These are phyloP conservation scores for Rhodosporidiobolus odoratus DNA, from an alignment of 768 basidiomycete genomes.

Conservation along the genomic window DNA sequence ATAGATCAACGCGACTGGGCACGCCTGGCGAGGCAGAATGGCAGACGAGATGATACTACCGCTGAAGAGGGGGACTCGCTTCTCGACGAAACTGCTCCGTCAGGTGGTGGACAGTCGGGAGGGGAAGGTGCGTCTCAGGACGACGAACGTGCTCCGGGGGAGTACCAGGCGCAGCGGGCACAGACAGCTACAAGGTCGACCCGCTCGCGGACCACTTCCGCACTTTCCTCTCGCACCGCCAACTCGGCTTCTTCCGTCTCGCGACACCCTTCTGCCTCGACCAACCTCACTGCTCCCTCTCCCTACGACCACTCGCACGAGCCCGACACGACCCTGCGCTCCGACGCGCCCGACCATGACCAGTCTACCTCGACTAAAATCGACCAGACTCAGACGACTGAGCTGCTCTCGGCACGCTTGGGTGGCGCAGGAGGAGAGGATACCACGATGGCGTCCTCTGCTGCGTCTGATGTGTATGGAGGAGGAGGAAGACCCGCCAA, in stretches of 20 bases:
- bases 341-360: not conserved
- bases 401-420: not conserved
- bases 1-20: constrained; percentile 6
- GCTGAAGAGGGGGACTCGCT: not conserved
- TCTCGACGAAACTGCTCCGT: not conserved
- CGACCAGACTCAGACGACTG: constrained; percentile 12
- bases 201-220: too few species aligned
- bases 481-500: not conserved
- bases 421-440: not conserved
- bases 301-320: not conserved
- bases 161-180: not conserved
- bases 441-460: not conserved
- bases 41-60: not conserved
- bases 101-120: not conserved
- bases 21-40: not conserved
- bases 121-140: not conserved
- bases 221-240: too few species aligned
- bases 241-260: too few species aligned
- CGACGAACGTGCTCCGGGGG: not conserved
- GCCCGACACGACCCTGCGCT: not conserved
- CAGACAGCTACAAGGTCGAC: not conserved
- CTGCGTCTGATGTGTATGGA: not conserved
- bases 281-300: not conserved
- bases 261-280: not conserved
- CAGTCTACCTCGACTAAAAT: not conserved